Percentiles rank a stretch among this genome's conserved stretches.
Conservation (phyloP, 768 basidiomycete species). For the Glaciozyma antarctica region DNA sequence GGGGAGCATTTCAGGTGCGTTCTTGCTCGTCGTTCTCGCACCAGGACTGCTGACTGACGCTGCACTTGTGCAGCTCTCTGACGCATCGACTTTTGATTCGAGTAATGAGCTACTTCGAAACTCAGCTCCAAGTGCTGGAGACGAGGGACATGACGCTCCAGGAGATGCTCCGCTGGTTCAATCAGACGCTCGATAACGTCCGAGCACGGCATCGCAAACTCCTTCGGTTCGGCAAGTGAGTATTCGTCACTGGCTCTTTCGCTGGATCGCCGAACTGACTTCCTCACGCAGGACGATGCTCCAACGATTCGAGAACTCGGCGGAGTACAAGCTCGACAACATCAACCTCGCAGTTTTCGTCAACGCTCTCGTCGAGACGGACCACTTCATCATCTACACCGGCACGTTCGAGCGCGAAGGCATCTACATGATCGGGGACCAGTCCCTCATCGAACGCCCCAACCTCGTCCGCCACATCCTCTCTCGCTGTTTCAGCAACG, state of each 20-base stretch:
- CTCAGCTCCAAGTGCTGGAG: constrained; percentile 60
- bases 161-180: constrained; percentile 79
- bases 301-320: constrained; percentile 84
- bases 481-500: constrained; percentile 60
- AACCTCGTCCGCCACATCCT: constrained; percentile 70
- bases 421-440: constrained; percentile 77
- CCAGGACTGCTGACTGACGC: not conserved
- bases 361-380: constrained; percentile 63
- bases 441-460: constrained; percentile 62
- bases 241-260: constrained; percentile 1
- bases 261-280: constrained; percentile 43
- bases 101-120: constrained; percentile 87
- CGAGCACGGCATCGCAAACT: constrained; percentile 84
- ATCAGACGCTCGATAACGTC: constrained; percentile 86
- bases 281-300: constrained; percentile 46
- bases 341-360: constrained; percentile 71
- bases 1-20: constrained; percentile 89
- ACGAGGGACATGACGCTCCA: constrained; percentile 57
- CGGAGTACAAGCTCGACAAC: constrained; percentile 74
- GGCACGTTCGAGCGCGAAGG: constrained; percentile 77
- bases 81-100: constrained; percentile 88
- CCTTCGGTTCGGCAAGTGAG: constrained; percentile 68
- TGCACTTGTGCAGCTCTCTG: constrained; percentile 52
- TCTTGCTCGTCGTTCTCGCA: not conserved
- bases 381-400: constrained; percentile 91